phyloP scores from a whole-genome alignment of 1,139 yeast species.

The Hansenula lynferdii region DNA sequence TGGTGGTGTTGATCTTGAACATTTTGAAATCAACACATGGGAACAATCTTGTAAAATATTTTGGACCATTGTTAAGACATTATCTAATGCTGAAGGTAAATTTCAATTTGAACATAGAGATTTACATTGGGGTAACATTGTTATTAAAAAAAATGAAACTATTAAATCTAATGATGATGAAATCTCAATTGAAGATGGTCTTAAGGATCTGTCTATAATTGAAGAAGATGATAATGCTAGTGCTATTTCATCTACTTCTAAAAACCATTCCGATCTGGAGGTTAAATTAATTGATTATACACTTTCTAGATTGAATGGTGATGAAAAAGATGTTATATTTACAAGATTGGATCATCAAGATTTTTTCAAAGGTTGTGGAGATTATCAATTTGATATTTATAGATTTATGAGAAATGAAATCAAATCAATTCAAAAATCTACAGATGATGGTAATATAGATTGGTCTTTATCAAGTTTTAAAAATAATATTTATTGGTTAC shows the following conservation, averaged over 20 bases:
- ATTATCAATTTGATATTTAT: slow-evolving; percentile 49
- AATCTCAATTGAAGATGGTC: slow-evolving; percentile 15
- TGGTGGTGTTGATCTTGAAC: slow-evolving; percentile 45
- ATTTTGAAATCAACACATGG: slow-evolving; percentile 42
- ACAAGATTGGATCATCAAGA: slow-evolving; percentile 47
- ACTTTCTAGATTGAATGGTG: slow-evolving; percentile 40
- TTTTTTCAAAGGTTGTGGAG: slow-evolving; percentile 45
- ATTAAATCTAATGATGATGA: not conserved
- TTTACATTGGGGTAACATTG: slow-evolving; percentile 59
- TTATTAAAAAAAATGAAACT: slow-evolving; percentile 19
- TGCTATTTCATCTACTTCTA: no score
- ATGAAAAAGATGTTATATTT: slow-evolving; percentile 24
- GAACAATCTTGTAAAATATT: slow-evolving; percentile 47
- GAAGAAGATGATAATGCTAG: slow-evolving; percentile 14
- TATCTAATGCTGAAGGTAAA: slow-evolving; percentile 45
- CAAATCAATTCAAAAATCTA: slow-evolving; percentile 7
- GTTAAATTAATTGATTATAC: slow-evolving; percentile 58
- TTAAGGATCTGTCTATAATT: slow-evolving; percentile 22
- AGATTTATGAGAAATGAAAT: slow-evolving; percentile 36
- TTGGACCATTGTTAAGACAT: slow-evolving; percentile 43
- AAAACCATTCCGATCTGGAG: slow-evolving; percentile 18
- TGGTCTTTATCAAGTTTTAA: slow-evolving; percentile 33
- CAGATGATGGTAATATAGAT: slow-evolving; percentile 16
- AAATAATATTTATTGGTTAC: slow-evolving; percentile 40
- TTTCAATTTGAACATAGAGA: slow-evolving; percentile 64